Evolutionary conservation across 306 rosid species (phyloP), one percentile per base, ranked within the genome.

Genomic region (Acacia confusa): DNA sequence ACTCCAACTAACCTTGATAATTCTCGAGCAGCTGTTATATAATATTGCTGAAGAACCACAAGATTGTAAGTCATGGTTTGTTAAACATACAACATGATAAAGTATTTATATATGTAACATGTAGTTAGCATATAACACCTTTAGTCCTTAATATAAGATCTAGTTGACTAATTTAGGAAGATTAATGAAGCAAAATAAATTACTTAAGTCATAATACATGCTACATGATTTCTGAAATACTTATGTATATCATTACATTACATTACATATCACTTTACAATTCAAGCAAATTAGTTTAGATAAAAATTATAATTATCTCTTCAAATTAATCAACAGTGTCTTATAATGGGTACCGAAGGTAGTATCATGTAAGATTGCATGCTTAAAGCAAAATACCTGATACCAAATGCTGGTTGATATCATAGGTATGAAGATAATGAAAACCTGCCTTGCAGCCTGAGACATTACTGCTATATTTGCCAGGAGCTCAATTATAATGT

Each of bases 391-490:
- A 25, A 28, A 72, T 88, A 94, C 97, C 93, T 90, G 92, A 79
- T 87, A 93, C 97, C 94, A 88, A 44, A 93, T 77, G 84, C 93
- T 87, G 75, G 80, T 32, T 32, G 87, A 85, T 72, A 88, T 85
- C 70, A 90, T 89, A 9, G 93, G 97, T 81, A 94, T 76, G 77
- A 94, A 92, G 78, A 91, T 77, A 34, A 90, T 36, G 85, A 92
- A 94, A 79, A 94, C 92, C 52, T 89, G 94, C 98, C 95, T 89
- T 20, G 94, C 92, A 80, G 87, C 98, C 79, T 88, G 93, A 47
- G 97, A 91, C 92, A 94, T 94, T 69, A 92, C 91, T n/a, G 85
- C 92, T 85, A 92, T 90, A 84, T 88, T 87, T 83, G 93, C 98
- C 7, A 94, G 11, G 43, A 92, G 91, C 63, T 89, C 92, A 65